Evolutionary conservation across 2,329 filamentous ascomycete genomes (phyloP), one percentile per base, ranked within the genome.

Genomic region (Fusarium domesticum): DNA sequence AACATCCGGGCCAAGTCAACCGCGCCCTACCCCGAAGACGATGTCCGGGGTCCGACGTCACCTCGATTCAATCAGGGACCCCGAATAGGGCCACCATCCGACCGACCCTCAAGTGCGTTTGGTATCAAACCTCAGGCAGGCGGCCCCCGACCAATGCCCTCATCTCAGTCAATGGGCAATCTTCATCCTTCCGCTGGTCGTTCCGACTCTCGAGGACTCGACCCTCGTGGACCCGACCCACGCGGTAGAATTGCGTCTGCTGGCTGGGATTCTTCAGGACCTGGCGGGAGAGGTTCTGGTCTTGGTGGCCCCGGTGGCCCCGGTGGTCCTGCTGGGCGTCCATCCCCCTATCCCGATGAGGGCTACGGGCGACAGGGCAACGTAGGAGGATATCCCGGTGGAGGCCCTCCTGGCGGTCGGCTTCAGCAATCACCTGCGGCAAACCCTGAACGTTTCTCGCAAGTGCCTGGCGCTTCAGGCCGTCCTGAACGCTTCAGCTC

Each of bases 11-110:
- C 76, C 4, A 70, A 70, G 43, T 76, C 76, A 15, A 60, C 57
- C 17, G 81, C 82, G 2, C 86, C 86, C 1, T 90, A 90, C 57
- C 86, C 86, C 0, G 75, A 83, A 38, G 84, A 87, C 42, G 77
- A 79, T 39, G 58, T 70, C 39, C 59, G 53, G 19, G 53, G 51
- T 37, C 42, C 61, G 50, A 41, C 64, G 53, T 48, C 67, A 2
- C 64, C 72, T 4, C 69, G 72, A 39, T 72, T 68, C 47, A 73
- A 73, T 48, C 63, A 75, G 3, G 72, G 74, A 31, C 62, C 77
- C 5, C 75, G 77, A 6, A 68, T 76, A 3, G 73, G 72, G 4
- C 73, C 72, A 0, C 66, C 65, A 19, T 70, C 75, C 4, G 74
- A 77, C 47, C 72, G 73, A 3, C 73, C 77, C 2, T 65, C 68